phyloP scores from a whole-genome alignment of 495 filamentous ascomycete genomes.

The Podospora sp. region DNA sequence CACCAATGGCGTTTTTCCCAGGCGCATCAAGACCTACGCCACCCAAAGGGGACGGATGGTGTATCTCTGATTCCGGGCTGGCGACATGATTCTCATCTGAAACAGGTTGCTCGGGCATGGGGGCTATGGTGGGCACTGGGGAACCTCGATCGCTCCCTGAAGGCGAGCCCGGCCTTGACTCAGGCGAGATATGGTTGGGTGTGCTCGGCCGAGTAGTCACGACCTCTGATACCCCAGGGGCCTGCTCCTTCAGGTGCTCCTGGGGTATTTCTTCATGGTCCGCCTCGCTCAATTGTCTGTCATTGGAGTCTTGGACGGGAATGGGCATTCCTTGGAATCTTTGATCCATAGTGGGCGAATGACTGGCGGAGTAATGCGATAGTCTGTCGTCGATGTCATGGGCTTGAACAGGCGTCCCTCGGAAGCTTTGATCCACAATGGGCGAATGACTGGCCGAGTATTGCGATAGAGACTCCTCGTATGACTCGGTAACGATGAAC shows the following conservation, averaged over 20 bases:
- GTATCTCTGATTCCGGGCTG: background rate
- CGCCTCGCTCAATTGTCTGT: background rate
- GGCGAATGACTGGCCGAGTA: slow-evolving; percentile 21
- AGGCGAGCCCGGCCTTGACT: no score
- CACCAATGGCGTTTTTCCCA: background rate
- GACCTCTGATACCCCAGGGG: background rate
- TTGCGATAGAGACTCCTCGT: slow-evolving; percentile 14
- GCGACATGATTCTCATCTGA: background rate
- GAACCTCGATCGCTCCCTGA: no score
- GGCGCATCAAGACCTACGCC: background rate
- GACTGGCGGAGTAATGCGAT: slow-evolving; percentile 17
- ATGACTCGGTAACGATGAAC: slow-evolving; percentile 10
- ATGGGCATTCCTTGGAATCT: background rate
- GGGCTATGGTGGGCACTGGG: no score
- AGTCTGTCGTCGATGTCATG: background rate
- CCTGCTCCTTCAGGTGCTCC: background rate
- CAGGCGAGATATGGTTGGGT: no score
- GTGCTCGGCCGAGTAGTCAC: no score
- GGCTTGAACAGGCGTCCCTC: background rate
- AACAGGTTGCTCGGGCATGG: background rate
- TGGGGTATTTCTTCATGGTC: no score
- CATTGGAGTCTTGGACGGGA: background rate
- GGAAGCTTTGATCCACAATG: slow-evolving; percentile 10
- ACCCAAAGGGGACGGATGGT: background rate
- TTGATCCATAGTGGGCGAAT: slow-evolving; percentile 17